Evolutionary conservation across 2,329 filamentous ascomycete species (phyloP).

Genomic region (Passalora sequoiae): DNA sequence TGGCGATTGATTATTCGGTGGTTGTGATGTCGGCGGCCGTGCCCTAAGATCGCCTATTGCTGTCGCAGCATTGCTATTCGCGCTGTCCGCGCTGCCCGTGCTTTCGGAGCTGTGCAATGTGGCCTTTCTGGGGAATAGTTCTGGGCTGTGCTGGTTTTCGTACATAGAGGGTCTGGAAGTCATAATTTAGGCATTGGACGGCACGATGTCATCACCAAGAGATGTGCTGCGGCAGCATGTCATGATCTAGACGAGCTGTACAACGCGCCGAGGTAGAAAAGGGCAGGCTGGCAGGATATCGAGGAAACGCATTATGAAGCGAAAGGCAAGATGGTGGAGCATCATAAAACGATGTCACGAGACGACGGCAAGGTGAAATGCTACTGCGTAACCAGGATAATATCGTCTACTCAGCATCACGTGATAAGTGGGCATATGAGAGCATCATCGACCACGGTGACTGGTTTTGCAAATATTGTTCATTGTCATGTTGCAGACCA

Average conservation of each 20-base stretch:
- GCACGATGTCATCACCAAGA: not conserved
- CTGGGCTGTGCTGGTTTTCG: not conserved
- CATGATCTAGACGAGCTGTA: not conserved
- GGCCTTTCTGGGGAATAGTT: not conserved
- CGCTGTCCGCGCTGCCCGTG: not conserved
- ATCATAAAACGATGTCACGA: too few relatives aligned
- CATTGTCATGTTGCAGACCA: slow-evolving; percentile 12
- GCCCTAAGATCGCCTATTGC: not conserved
- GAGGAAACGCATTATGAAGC: too few relatives aligned
- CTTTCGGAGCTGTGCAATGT: not conserved
- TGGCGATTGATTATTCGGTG: not conserved
- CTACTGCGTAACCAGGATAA: too few relatives aligned
- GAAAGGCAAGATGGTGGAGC: too few relatives aligned
- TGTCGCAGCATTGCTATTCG: not conserved
- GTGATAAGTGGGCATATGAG: too few relatives aligned
- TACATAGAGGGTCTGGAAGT: not conserved
- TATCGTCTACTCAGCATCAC: too few relatives aligned
- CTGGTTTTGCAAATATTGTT: slow-evolving; percentile 13
- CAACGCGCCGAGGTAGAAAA: not conserved
- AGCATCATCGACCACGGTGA: not conserved
- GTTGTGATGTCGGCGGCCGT: not conserved
- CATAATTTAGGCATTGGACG: not conserved
- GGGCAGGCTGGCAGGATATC: not conserved
- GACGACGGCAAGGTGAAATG: too few relatives aligned
- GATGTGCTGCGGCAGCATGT: not conserved